These are phyloP conservation scores for Fusarium sp. DNA, from an alignment of 2,329 filamentous ascomycete genomes.

Conservation along the genomic window DNA sequence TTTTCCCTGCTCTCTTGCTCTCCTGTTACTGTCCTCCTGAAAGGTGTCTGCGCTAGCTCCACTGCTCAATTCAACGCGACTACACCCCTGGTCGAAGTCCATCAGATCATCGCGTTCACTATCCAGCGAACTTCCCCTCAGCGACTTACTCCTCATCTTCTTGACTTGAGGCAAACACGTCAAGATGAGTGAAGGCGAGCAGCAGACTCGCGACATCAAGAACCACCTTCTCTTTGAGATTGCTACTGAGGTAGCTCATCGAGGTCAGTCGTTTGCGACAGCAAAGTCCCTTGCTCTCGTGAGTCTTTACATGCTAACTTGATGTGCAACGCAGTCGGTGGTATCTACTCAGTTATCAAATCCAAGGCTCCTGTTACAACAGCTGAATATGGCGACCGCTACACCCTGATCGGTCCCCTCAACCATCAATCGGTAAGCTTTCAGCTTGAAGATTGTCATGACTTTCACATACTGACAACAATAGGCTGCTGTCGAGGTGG, in stretches of 20 bases:
- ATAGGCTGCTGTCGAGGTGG: conserved; percentile 96
- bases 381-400: conserved; percentile 97
- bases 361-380: conserved; percentile 98
- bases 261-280: conserved; percentile 69
- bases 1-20: conserved; percentile 7
- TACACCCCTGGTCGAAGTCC: conserved; percentile 18
- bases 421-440: conserved; percentile 85
- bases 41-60: conserved; percentile 16
- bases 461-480: conserved; percentile 17
- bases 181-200: conserved; percentile 62
- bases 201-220: conserved; percentile 78
- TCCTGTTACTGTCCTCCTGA: conserved; percentile 11
- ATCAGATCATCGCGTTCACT: conserved; percentile 38
- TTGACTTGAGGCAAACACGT: conserved; percentile 19
- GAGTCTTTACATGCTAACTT: conserved; percentile 28
- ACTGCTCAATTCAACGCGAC: conserved; percentile 19
- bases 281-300: conserved; percentile 16
- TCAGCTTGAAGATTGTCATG: neutral
- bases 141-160: conserved; percentile 12
- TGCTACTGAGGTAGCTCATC: conserved; percentile 96
- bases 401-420: conserved; percentile 93
- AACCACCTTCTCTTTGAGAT: conserved; percentile 97
- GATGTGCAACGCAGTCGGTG: conserved; percentile 74
- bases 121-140: conserved; percentile 20
- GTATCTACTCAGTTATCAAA: conserved; percentile 99